Evolutionary conservation across 352 stramenopile genomes (phyloP).

Genomic region (Phytophthora quininea): DNA sequence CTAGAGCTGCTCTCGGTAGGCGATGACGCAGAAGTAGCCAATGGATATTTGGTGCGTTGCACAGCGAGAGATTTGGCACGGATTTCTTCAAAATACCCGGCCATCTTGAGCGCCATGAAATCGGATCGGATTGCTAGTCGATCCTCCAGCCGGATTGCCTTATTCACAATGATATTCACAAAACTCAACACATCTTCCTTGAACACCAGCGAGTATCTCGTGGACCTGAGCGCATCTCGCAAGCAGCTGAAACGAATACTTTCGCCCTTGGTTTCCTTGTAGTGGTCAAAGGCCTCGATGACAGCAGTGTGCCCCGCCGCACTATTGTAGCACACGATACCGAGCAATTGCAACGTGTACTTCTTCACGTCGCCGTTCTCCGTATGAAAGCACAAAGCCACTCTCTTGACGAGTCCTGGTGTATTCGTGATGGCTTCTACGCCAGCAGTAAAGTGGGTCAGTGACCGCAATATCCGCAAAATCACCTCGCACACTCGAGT

Average conservation of each 20-base stretch:
- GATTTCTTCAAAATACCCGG: slow-evolving; percentile 88
- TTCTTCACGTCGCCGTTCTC: slow-evolving; percentile 85
- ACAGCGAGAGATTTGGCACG: slow-evolving; percentile 81
- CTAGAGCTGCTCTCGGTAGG: slow-evolving; percentile 22
- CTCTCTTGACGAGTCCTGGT: slow-evolving; percentile 77
- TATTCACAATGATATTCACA: slow-evolving; percentile 91
- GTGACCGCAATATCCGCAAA: slow-evolving; percentile 71
- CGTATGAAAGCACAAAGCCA: slow-evolving; percentile 86
- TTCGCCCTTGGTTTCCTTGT: slow-evolving; percentile 86
- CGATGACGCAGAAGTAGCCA: slow-evolving; percentile 44
- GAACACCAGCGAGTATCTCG: slow-evolving; percentile 85
- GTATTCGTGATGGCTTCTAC: slow-evolving; percentile 86
- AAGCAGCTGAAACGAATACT: slow-evolving; percentile 82
- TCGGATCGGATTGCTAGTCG: slow-evolving; percentile 82
- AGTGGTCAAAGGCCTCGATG: slow-evolving; percentile 84
- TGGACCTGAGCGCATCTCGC: slow-evolving; percentile 81
- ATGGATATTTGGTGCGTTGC: slow-evolving; percentile 70
- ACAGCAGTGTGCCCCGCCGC: slow-evolving; percentile 77
- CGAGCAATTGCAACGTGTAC: slow-evolving; percentile 80
- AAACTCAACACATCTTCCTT: slow-evolving; percentile 90
- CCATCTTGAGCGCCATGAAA: slow-evolving; percentile 88
- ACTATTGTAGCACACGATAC: slow-evolving; percentile 90
- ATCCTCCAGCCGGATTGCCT: slow-evolving; percentile 83
- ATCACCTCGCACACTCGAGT: slow-evolving; percentile 80
- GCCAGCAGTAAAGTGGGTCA: slow-evolving; percentile 81